These are phyloP conservation scores for Aotearoamyces nothofagi DNA, from an alignment of 2,329 filamentous ascomycete genomes.

Conservation along the genomic window DNA sequence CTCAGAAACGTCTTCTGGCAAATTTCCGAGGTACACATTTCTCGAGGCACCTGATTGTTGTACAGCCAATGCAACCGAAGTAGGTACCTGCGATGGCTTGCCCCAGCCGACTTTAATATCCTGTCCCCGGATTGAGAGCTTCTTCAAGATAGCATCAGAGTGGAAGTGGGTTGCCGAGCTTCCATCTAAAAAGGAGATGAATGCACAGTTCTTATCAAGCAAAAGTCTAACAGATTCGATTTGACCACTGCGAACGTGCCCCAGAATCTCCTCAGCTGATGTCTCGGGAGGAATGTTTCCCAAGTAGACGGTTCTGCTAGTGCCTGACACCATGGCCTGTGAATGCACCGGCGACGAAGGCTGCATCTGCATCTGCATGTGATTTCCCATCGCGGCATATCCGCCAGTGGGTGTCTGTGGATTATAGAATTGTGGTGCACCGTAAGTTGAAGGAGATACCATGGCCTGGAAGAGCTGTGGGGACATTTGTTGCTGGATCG, in stretches of 20 bases:
- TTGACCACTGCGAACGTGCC: constrained; percentile 91
- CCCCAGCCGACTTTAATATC: constrained; percentile 99
- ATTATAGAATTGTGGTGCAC: constrained; percentile 65
- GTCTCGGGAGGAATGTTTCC: constrained; percentile 99
- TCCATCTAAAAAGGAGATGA: constrained; percentile 96
- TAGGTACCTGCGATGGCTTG: constrained; percentile 94
- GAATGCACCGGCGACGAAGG: constrained; percentile 64
- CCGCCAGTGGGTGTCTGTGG: constrained; percentile 75
- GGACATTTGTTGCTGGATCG: constrained; percentile 63
- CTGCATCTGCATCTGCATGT: constrained; percentile 32
- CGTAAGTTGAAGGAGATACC: constrained; percentile 73
- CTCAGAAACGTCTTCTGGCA: constrained; percentile 79
- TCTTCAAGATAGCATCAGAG: constrained; percentile 98
- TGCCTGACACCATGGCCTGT: constrained; percentile 70
- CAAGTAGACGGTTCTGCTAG: constrained; percentile 90
- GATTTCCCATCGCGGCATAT: constrained; percentile 34
- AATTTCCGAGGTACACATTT: constrained; percentile 91
- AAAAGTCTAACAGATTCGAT: constrained; percentile 97
- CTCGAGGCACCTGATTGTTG: constrained; percentile 94
- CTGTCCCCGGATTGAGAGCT: constrained; percentile 94
- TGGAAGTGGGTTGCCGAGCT: constrained; percentile 98
- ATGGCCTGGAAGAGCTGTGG: constrained; percentile 74
- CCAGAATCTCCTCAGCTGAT: constrained; percentile 86
- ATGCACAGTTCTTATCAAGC: constrained; percentile 98
- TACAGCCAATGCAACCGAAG: constrained; percentile 90